These are phyloP conservation scores for Ascochyta pisi DNA, from an alignment of 2,329 filamentous ascomycete species.

Conservation along the genomic window DNA sequence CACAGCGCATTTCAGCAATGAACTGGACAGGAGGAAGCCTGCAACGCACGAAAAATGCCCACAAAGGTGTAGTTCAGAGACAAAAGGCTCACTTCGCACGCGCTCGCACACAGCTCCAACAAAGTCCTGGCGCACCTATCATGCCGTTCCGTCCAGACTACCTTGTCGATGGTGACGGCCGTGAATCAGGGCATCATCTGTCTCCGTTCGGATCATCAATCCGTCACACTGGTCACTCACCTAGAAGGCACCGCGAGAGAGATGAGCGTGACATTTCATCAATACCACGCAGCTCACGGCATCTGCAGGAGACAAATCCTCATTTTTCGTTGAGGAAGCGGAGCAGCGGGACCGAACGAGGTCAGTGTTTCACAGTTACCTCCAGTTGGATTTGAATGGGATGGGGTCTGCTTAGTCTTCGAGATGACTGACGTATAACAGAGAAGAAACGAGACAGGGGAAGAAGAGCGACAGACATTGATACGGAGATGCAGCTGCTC, in stretches of 20 bases:
- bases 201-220: conserved; percentile 17
- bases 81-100: conserved; percentile 58
- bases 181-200: conserved; percentile 13
- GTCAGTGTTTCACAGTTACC: not conserved
- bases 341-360: not conserved
- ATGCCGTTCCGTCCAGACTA: conserved; percentile 37
- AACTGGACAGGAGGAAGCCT: conserved; percentile 59
- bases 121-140: conserved; percentile 17
- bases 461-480: conserved; percentile 11
- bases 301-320: not conserved
- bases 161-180: conserved; percentile 20
- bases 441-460: conserved; percentile 2
- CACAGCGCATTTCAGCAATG: conserved; percentile 39
- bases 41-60: conserved; percentile 47
- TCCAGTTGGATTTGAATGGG: not conserved
- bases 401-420: not conserved
- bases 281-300: not conserved
- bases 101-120: conserved; percentile 44
- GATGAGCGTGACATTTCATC: not conserved
- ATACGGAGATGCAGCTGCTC: conserved; percentile 28
- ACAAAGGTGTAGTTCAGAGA: conserved; percentile 46
- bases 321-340: not conserved
- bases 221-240: conserved; percentile 17
- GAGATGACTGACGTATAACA: conserved; percentile 3
- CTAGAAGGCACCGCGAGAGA: conserved; percentile 3